Percentiles rank a stretch among this genome's conserved stretches.
Evolutionary conservation across 768 basidiomycete species (phyloP).

Genomic region (Gautieria morchelliformis): DNA sequence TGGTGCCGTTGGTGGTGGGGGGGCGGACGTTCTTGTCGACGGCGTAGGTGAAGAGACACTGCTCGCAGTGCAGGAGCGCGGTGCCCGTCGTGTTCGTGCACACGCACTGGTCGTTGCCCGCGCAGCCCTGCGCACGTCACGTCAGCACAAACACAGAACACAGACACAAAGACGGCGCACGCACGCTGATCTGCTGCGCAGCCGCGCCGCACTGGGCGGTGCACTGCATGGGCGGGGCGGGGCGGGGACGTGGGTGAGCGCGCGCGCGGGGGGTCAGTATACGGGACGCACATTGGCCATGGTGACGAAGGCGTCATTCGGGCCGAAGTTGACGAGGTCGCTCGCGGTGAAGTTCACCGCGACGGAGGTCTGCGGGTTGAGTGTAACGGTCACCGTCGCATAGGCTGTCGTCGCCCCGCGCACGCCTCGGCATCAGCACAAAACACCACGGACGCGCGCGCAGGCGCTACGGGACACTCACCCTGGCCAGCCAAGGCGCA

Average conservation of each 20-base stretch:
- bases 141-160: background rate
- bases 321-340: background rate
- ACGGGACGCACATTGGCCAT: background rate
- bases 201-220: background rate
- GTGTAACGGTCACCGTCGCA: background rate
- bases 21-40: conserved; percentile 38
- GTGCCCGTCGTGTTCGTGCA: conserved; percentile 37
- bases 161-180: no score
- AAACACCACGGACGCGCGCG: no score
- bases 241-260: no score
- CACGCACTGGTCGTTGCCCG: conserved; percentile 38
- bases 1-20: conserved; percentile 41
- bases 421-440: background rate
- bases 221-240: no score
- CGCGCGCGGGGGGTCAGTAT: no score
- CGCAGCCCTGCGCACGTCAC: conserved; percentile 27
- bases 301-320: background rate
- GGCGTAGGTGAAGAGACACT: conserved; percentile 54
- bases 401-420: background rate
- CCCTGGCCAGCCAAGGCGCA: background rate
- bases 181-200: background rate
- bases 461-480: background rate
- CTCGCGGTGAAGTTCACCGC: background rate
- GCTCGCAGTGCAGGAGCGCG: conserved; percentile 44
- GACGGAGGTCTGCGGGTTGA: no score